Percentiles rank a stretch among this genome's conserved stretches.
phyloP scores from a whole-genome alignment of 1,284 basidiomycete species.

The Coniferiporia weirii region DNA sequence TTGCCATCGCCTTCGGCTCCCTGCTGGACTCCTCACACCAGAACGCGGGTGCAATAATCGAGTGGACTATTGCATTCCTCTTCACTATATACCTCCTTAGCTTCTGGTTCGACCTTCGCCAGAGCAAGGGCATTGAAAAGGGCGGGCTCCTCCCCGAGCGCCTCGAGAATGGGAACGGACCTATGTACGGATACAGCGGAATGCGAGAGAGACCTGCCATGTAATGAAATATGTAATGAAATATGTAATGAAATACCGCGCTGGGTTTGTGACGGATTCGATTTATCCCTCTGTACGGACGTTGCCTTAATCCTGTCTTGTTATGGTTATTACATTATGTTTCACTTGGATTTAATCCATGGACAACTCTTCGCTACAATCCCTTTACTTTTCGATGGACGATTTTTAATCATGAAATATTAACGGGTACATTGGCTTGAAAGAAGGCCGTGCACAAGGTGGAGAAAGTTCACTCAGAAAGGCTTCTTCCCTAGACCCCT shows the following conservation, averaged over 20 bases:
- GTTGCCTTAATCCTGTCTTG: too few species aligned
- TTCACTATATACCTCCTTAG: constrained; percentile 68
- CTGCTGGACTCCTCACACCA: constrained; percentile 40
- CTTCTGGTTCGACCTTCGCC: constrained; percentile 60
- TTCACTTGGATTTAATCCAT: too few species aligned
- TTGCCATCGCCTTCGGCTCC: constrained; percentile 58
- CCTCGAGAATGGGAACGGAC: constrained; percentile 7
- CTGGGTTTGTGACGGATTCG: neutral
- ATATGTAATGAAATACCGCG: too few species aligned
- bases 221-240: neutral
- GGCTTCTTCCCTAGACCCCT: too few species aligned
- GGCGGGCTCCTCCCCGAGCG: constrained; percentile 23
- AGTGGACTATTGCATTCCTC: constrained; percentile 68
- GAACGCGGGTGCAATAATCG: constrained; percentile 55
- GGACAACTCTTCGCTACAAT: too few species aligned
- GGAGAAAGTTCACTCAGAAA: too few species aligned
- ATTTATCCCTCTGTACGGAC: neutral
- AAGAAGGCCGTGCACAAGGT: too few species aligned
- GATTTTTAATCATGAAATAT: too few species aligned
- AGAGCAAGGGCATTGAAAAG: constrained; percentile 42
- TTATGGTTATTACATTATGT: too few species aligned
- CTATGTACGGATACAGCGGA: neutral
- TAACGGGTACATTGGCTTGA: too few species aligned
- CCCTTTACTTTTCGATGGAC: too few species aligned
- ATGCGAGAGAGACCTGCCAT: neutral